A percentile compares a stretch with the other conserved stretches of the same genome.
phyloP scores from a whole-genome alignment of 2,329 filamentous ascomycete genomes.

The Penicillium sumatraense region DNA sequence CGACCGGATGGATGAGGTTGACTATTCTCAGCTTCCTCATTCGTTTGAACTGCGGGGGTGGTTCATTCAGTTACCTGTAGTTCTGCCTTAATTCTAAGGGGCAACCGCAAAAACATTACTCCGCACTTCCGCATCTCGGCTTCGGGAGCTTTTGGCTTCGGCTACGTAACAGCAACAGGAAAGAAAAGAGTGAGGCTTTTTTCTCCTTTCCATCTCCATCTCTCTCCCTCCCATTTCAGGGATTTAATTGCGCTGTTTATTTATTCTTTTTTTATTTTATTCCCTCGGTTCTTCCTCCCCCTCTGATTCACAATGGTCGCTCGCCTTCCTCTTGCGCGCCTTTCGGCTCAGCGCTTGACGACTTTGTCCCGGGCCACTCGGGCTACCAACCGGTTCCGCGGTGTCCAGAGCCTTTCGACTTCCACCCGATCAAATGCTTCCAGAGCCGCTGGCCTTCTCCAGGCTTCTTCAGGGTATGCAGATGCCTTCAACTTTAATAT shows the following conservation, averaged over 20 bases:
- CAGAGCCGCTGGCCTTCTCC: constrained; percentile 30
- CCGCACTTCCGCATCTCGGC: constrained; percentile 31
- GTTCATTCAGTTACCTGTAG: constrained; percentile 23
- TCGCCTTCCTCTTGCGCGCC: constrained; percentile 43
- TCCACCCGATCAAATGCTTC: constrained; percentile 25
- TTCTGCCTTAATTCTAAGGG: not conserved
- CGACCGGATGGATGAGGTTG: constrained; percentile 18
- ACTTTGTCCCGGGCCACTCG: constrained; percentile 33
- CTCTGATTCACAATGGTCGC: constrained; percentile 40
- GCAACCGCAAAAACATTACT: constrained; percentile 40
- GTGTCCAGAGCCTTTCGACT: constrained; percentile 33
- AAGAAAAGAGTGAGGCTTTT: constrained; percentile 16
- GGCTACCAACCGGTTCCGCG: constrained; percentile 29
- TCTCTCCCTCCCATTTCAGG: not conserved
- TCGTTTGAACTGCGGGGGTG: constrained; percentile 31
- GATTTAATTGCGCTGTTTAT: not conserved
- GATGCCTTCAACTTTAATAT: not conserved
- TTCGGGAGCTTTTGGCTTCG: constrained; percentile 26
- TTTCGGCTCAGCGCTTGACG: constrained; percentile 38
- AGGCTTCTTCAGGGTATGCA: constrained; percentile 32
- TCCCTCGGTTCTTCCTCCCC: not conserved
- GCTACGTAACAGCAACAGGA: constrained; percentile 28
- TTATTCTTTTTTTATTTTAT: not conserved
- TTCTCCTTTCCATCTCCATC: constrained; percentile 7
- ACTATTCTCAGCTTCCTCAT: constrained; percentile 31